Evolutionary conservation across 768 basidiomycete species (phyloP), one percentile per base, ranked within the genome.

Genomic region (Boletus barrowsii): DNA sequence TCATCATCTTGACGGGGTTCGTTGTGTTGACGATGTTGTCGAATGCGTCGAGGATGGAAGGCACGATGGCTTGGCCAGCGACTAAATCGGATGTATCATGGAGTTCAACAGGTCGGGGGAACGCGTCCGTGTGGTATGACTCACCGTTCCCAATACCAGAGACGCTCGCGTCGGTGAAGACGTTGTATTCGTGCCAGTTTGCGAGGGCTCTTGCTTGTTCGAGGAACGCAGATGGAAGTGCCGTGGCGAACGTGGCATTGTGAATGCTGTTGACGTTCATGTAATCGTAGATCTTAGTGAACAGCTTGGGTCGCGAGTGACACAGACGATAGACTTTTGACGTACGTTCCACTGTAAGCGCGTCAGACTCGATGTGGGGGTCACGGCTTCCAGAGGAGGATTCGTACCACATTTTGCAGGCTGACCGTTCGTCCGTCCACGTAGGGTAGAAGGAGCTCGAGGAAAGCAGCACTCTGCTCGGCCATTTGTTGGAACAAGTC

Each of bases 231-330:
- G 69, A 33, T 10, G 86, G 83, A 4, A 88, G 73, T 0, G 53
- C 55, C 0, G 70, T 49, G 9, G 72, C 62, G 56, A 87, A 90
- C 0, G 74, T 75, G 29, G 72, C 72, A 54, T 88, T 83, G 68
- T 91, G 86, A 47, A 87, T 84, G 42, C 62, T 76, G 60, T 87
- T 77, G 47, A 90, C 86, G 63, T 88, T 88, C 77, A 90, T 83
- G 58, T 79, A 90, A 60, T 88, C 85, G 63, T 72, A 88, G 47
- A 88, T 78, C 84, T 87, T 87, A 53, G 42, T 22, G 7, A 14
- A 49, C 40, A 13, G 42, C 3, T 32, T 29, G 42, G 42, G 39
- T 37, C 33, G 43, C 22, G 37, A 15, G 42, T 18, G 32, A 51
- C 4, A 10, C 42, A 42, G 35, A 37, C 8, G 29, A 36, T 11